These are phyloP conservation scores for Solanum appendiculatum DNA, from an alignment of 257 asterid genomes.

Conservation along the genomic window DNA sequence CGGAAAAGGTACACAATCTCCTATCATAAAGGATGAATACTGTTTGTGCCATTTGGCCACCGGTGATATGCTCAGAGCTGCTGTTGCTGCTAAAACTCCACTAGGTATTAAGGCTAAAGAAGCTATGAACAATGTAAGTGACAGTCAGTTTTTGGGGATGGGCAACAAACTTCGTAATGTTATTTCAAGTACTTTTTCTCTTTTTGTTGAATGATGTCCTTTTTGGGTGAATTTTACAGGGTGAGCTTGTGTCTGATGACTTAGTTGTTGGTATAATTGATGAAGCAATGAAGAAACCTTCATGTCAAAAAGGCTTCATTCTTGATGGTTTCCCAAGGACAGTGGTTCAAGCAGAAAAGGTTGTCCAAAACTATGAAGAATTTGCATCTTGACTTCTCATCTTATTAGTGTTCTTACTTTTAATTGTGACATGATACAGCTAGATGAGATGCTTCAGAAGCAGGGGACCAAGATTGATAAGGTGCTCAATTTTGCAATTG, in stretches of 20 bases:
- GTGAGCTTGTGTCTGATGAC: conserved; percentile 94
- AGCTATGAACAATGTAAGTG: conserved; percentile 78
- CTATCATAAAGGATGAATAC: conserved; percentile 77
- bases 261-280: conserved; percentile 89
- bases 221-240: conserved; percentile 29
- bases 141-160: background rate
- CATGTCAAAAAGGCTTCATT: conserved; percentile 90
- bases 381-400: background rate
- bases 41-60: conserved; percentile 96
- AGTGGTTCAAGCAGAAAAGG: conserved; percentile 91
- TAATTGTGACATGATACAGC: conserved; percentile 30
- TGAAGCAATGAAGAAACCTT: conserved; percentile 87
- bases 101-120: conserved; percentile 90
- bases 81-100: conserved; percentile 89
- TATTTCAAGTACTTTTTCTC: background rate
- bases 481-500: conserved; percentile 90
- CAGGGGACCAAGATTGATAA: conserved; percentile 79
- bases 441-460: conserved; percentile 89
- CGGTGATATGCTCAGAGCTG: conserved; percentile 98
- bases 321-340: conserved; percentile 99
- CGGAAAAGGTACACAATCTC: conserved; percentile 96
- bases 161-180: background rate
- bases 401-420: background rate
- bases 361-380: background rate
- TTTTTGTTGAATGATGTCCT: background rate